A percentile compares a stretch with the other conserved stretches of the same genome.
phyloP scores from a whole-genome alignment of 352 stramenopile genomes.

The Phytophthora podocarpi region DNA sequence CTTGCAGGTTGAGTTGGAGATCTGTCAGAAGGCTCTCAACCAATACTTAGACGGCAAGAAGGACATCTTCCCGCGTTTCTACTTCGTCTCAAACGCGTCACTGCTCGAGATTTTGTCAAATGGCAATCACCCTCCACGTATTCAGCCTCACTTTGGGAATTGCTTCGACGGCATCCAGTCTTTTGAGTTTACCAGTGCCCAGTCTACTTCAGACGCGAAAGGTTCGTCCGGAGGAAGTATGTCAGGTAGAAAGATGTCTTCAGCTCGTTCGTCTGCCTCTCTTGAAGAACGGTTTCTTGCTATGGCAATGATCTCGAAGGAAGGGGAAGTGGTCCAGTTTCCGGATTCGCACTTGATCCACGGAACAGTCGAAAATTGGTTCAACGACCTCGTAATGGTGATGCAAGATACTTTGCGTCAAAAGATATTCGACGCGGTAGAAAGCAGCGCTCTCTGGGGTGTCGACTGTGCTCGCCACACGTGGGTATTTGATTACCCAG shows the following conservation, averaged over 20 bases:
- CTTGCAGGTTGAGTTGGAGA: conserved; percentile 90
- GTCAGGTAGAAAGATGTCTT: conserved; percentile 23
- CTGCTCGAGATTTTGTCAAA: conserved; percentile 96
- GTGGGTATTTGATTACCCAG: conserved; percentile 92
- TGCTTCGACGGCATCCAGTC: conserved; percentile 91
- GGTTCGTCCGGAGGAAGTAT: conserved; percentile 3
- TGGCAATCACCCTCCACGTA: conserved; percentile 85
- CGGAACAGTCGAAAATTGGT: conserved; percentile 91
- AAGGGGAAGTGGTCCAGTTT: conserved; percentile 92
- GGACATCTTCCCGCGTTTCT: conserved; percentile 96
- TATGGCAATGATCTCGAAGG: conserved; percentile 95
- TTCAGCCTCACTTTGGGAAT: conserved; percentile 90
- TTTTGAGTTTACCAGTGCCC: conserved; percentile 69
- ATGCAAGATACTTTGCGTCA: conserved; percentile 92
- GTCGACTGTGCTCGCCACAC: conserved; percentile 79
- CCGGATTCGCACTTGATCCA: conserved; percentile 79
- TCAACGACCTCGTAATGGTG: conserved; percentile 94
- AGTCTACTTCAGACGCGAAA: conserved; percentile 19
- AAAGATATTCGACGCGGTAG: conserved; percentile 91
- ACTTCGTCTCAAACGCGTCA: conserved; percentile 95
- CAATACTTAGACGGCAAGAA: conserved; percentile 97
- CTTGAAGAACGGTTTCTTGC: conserved; percentile 69
- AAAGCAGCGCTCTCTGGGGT: conserved; percentile 93
- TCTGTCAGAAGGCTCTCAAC: conserved; percentile 96
- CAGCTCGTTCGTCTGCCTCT: conserved; percentile 11